Conservation (phyloP, 2,329 filamentous ascomycete species). For the Fragosphaeria purpurea region DNA sequence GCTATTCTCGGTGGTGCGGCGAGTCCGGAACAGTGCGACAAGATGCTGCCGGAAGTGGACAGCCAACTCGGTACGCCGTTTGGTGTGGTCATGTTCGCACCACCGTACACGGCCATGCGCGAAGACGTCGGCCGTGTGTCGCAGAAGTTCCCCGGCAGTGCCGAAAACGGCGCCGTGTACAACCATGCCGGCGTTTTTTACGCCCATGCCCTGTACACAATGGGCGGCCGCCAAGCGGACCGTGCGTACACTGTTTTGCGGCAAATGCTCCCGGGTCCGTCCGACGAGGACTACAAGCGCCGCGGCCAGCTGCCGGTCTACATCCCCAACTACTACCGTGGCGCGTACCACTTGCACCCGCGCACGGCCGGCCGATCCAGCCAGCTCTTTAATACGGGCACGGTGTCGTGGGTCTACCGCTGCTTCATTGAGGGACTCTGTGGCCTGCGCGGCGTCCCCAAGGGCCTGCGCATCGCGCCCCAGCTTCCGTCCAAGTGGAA, state of each 20-base stretch:
- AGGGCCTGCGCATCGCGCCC: constrained; percentile 36
- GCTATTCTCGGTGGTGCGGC: constrained; percentile 45
- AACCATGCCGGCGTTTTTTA: constrained; percentile 49
- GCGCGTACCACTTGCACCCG: constrained; percentile 36
- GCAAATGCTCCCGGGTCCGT: constrained; percentile 44
- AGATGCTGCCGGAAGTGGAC: constrained; percentile 39
- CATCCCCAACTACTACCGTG: constrained; percentile 50
- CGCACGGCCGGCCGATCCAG: constrained; percentile 45
- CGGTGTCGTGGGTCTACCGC: constrained; percentile 46
- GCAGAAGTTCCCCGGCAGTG: constrained; percentile 46
- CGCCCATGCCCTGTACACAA: constrained; percentile 41
- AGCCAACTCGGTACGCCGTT: constrained; percentile 42
- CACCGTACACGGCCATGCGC: constrained; percentile 43
- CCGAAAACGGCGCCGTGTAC: constrained; percentile 49
- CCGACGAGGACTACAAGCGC: constrained; percentile 38
- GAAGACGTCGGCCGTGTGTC: constrained; percentile 49
- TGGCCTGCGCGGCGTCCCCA: constrained; percentile 38
- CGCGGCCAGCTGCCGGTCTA: constrained; percentile 47
- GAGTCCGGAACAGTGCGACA: constrained; percentile 27
- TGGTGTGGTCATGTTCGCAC: constrained; percentile 45
- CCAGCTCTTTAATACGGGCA: constrained; percentile 50
- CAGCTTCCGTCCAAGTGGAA: constrained; percentile 42
- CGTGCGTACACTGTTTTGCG: constrained; percentile 40
- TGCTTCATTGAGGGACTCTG: constrained; percentile 46
- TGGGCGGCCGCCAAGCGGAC: constrained; percentile 32